Base-by-base conservation (phyloP, 257 asterid genomes). In the Jacaranda copaia region DNA sequence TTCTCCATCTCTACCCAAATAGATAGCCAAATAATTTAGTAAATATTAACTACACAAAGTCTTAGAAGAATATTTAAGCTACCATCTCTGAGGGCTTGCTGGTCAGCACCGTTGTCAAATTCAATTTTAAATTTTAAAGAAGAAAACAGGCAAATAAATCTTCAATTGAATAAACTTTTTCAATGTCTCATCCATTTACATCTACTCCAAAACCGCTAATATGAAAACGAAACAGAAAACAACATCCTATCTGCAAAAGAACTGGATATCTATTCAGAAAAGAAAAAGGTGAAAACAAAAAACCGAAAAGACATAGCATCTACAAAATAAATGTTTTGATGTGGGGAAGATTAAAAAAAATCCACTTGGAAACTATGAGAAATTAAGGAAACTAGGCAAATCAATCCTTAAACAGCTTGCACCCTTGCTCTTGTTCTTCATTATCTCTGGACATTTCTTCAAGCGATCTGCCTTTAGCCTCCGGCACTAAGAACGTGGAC, bases 401-500 rank as follows among this genome's bases (percentile, higher is more conserved):
- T 42, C 7, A 42, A 42, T 42, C 19, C 60, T 15, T 67, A 67
- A 18, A 68, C 58, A 19, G 45, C 14, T 36, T 60, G 42, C 9
- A 25, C 45, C 25, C 74, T 51, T 48, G 19, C 6, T 46, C 58
- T 0, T n/a, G 49, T 18, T 68, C 53, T 12, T n/a, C 8, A 4
- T 40, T 55, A 8, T 77, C 76, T 6, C 53, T 10, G 2, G 81
- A 77, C n/a, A 77, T 69, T 36, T 77, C 72, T 9, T 77, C 81
- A 0, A 77, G 72, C 25, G 81, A 77, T 45, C n/a, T 68, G 4
- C 80, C 81, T 13, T 76, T 81, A 0, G 81, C 8, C 75, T 81
- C 84, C n/a, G 85, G 85, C 76, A 81, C 79, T 20, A 58, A 58
- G 1, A 81, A 49, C 16, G 81, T 76, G 38, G 66, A 59, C 0